Evolutionary conservation across 129 eudicot genomes (phyloP), one percentile per base, ranked within the genome.

Genomic region (Silybum marianum): DNA sequence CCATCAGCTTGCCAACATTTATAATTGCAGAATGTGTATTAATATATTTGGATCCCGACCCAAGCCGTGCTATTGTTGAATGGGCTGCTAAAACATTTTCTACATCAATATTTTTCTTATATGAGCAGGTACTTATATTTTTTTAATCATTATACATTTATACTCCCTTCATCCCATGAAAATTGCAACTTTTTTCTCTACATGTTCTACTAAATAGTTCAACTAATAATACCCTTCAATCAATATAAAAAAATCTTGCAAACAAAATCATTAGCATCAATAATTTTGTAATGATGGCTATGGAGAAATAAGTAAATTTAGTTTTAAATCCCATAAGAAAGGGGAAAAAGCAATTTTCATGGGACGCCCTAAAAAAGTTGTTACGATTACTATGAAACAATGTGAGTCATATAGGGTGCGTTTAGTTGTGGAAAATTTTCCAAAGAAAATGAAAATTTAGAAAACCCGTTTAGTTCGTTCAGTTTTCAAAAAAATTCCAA

Each of bases 21-120:
- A 93, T 96, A 81, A 89, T 96, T 86, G 99, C 99, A 96, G 99
- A 96, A 84, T 96, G 99, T 46, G 99, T 96, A 44, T 86, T 96
- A 44, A 96, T 96, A 84, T 96, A 93, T 89, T 81, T 93, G 91
- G 97, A 91, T 87, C 99, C 99, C 14, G 96, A 91, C 70, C 88
- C 98, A 83, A 93, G 97, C 85, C 90, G 93, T 25, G 74, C 88
- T 71, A 88, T 96, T 30, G 99, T 93, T 81, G 89, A 89, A 74
- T 96, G 99, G 99, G 98, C 98, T 85, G 82, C 99, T 34, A 93
- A 71, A 82, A 83, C 91, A 39, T 96, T 96, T 79, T 87, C 98
- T 21, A 90, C 98, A 23, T 85, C 98, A 58, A 76, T 91, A 74
- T 96, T 96, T 89, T 93, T 96, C 89, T 90, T 96, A 84, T 96